Conservation (phyloP, 129 eudicot species). For the Flaveria bidentis region DNA sequence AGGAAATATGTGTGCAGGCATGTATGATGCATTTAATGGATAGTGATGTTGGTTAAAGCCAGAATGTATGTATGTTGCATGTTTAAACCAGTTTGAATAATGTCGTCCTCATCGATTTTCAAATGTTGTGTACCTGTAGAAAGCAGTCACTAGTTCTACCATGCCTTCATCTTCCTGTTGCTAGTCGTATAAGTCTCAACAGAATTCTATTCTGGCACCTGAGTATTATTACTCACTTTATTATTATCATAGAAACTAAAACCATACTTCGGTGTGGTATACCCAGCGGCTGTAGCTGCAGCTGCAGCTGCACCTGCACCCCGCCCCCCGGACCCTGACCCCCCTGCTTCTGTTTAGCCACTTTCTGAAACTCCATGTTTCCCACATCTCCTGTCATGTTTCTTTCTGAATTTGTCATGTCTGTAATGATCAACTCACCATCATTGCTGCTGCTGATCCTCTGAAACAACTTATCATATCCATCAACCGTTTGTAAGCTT, state of each 20-base stretch:
- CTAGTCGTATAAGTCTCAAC: not conserved
- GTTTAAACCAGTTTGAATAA: too few species aligned
- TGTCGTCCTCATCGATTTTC: too few species aligned
- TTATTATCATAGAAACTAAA: slow-evolving; percentile 17
- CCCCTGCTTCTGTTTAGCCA: slow-evolving; percentile 28
- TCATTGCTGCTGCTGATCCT: too few species aligned
- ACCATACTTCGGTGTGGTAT: not conserved
- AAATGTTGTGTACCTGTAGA: too few species aligned
- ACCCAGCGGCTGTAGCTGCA: not conserved
- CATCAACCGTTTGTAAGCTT: not conserved
- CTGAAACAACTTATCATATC: not conserved
- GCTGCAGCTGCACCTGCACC: not conserved
- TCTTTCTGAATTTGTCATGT: not conserved
- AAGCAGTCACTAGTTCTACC: not conserved
- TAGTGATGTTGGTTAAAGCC: too few species aligned
- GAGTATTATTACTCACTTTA: not conserved
- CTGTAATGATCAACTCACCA: too few species aligned
- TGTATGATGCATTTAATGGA: not conserved
- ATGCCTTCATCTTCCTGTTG: slow-evolving; percentile 12
- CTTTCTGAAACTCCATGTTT: slow-evolving; percentile 22
- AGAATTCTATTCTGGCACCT: not conserved
- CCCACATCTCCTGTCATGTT: not conserved
- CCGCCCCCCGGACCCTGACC: slow-evolving; percentile 4
- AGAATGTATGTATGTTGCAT: too few species aligned
- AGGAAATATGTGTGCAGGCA: not conserved